Evolutionary conservation across 495 filamentous ascomycete species (phyloP).

Genomic region (Saxispiralis lemnorum): DNA sequence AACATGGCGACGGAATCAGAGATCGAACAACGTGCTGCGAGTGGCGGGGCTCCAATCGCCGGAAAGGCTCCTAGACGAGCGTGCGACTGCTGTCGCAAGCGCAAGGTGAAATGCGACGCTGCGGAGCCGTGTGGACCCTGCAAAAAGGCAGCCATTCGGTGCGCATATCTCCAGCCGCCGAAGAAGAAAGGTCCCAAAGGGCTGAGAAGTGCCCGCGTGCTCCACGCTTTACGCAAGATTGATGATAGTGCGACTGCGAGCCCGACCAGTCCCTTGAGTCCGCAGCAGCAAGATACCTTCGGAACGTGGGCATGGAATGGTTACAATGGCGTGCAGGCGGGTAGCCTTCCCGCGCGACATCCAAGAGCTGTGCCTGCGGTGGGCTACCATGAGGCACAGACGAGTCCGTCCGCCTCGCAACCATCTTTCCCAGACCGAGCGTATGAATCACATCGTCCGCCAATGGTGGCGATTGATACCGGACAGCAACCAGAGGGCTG

Average conservation of each 20-base stretch:
- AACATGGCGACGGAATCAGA: too few species aligned
- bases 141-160: constrained; percentile 15
- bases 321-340: background rate
- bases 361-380: background rate
- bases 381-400: background rate
- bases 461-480: background rate
- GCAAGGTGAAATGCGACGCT: constrained; percentile 17
- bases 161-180: constrained; percentile 18
- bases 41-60: too few species aligned
- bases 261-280: constrained; percentile 1
- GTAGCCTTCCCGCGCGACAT: background rate
- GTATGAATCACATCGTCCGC: constrained; percentile 1
- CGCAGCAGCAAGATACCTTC: constrained; percentile 9
- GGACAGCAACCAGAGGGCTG: too few species aligned
- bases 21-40: too few species aligned
- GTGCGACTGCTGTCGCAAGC: constrained; percentile 18
- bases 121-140: constrained; percentile 16
- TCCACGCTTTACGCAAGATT: constrained; percentile 16
- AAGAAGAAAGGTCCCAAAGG: constrained; percentile 20
- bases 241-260: constrained; percentile 6
- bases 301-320: constrained; percentile 12
- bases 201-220: constrained; percentile 14
- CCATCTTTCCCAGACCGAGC: background rate
- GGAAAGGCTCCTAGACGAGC: constrained; percentile 5
- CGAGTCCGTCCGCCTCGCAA: background rate